Evolutionary conservation across 1,284 basidiomycete genomes (phyloP).

Genomic region (Sporisorium graminicola): DNA sequence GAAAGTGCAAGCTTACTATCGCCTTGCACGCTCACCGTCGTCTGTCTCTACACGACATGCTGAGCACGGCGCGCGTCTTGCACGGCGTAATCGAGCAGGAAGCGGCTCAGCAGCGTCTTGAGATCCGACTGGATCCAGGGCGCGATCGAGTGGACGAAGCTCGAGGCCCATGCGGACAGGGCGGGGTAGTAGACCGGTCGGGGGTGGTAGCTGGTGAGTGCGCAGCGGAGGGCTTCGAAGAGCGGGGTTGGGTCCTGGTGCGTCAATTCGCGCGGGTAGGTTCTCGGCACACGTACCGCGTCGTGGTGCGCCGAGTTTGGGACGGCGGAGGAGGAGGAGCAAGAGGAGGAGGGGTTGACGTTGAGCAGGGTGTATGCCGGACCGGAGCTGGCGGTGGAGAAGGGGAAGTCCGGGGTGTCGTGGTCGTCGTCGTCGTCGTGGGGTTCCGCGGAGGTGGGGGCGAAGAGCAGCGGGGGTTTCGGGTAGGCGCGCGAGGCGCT

Average conservation of each 20-base stretch:
- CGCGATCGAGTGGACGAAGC: conserved; percentile 1
- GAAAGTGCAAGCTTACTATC: not conserved
- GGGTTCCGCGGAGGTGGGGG: not conserved
- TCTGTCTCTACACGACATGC: not conserved
- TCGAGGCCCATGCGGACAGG: not conserved
- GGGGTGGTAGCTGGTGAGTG: conserved; percentile 34
- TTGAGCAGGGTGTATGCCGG: conserved; percentile 18
- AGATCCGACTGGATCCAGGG: conserved; percentile 29
- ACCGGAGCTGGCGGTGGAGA: conserved; percentile 38
- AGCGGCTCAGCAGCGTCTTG: conserved; percentile 17
- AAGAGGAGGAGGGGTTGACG: not conserved
- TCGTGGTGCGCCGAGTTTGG: too few relatives aligned
- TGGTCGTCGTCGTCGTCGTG: not conserved
- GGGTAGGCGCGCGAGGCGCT: not conserved
- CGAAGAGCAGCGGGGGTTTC: conserved; percentile 3
- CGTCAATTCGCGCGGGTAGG: conserved; percentile 20
- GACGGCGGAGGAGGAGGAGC: too few relatives aligned
- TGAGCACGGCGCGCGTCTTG: not conserved
- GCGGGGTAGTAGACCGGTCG: conserved; percentile 22
- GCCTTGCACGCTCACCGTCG: too few relatives aligned
- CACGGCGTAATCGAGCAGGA: not conserved
- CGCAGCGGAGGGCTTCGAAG: conserved; percentile 35
- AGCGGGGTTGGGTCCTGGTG: conserved; percentile 42
- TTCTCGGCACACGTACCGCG: conserved; percentile 6
- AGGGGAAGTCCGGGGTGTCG: conserved; percentile 25